Conservation (phyloP, 2,329 filamentous ascomycete genomes). For the Penicillium sp. region DNA sequence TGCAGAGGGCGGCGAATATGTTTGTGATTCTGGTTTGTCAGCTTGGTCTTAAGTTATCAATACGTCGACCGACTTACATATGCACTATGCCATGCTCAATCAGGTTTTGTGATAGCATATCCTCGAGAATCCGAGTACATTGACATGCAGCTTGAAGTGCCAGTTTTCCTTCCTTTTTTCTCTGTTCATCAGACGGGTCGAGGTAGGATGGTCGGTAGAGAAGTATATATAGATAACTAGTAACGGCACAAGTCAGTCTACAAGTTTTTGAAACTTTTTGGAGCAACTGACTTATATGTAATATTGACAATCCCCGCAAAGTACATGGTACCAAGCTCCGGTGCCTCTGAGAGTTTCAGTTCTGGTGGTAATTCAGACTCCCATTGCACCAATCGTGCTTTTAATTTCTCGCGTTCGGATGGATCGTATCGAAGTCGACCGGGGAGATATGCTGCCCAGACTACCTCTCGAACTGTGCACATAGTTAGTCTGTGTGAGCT, state of each 20-base stretch:
- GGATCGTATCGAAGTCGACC: constrained; percentile 21
- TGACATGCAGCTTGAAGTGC: constrained; percentile 45
- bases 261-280: neutral
- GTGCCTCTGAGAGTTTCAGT: constrained; percentile 31
- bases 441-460: constrained; percentile 35
- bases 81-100: constrained; percentile 46
- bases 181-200: constrained; percentile 23
- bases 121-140: constrained; percentile 47
- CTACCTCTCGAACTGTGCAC: constrained; percentile 31
- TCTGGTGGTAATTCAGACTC: constrained; percentile 33
- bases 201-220: constrained; percentile 44
- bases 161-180: constrained; percentile 33
- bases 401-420: constrained; percentile 21
- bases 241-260: neutral
- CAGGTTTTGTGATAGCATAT: constrained; percentile 43
- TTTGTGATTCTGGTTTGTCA: constrained; percentile 38
- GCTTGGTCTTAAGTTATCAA: neutral
- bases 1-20: constrained; percentile 47
- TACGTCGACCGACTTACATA: constrained; percentile 24
- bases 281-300: constrained; percentile 38
- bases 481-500: neutral
- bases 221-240: constrained; percentile 44
- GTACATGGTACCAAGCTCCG: constrained; percentile 31
- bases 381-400: constrained; percentile 37
- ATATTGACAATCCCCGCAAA: constrained; percentile 42